Conservation (phyloP, 1,284 basidiomycete species). For the Trichosporon ovoides region DNA sequence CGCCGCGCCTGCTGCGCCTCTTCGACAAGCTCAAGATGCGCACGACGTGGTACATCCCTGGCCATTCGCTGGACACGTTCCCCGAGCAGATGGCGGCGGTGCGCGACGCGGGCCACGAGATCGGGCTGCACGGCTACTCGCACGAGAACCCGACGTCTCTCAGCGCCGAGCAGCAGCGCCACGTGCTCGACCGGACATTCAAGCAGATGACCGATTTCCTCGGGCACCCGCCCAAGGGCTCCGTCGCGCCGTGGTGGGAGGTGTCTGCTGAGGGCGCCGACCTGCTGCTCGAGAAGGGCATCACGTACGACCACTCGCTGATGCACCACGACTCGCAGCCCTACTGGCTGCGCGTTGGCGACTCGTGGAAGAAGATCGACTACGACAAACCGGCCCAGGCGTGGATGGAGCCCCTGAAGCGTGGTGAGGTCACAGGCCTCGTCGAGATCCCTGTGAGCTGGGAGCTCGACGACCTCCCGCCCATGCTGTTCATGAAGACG, state of each 20-base stretch:
- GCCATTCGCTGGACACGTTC: slow-evolving; percentile 50
- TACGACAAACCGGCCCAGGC: slow-evolving; percentile 58
- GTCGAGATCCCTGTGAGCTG: slow-evolving; percentile 71
- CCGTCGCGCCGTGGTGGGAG: slow-evolving; percentile 76
- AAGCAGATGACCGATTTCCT: slow-evolving; percentile 64
- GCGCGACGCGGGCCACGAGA: slow-evolving; percentile 50
- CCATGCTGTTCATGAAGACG: slow-evolving; percentile 69
- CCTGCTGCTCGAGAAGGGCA: slow-evolving; percentile 66
- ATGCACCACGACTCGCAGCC: slow-evolving; percentile 57
- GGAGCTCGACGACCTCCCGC: slow-evolving; percentile 60
- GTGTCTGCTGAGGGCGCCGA: slow-evolving; percentile 63
- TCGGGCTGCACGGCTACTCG: slow-evolving; percentile 67
- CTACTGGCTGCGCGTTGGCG: slow-evolving; percentile 65
- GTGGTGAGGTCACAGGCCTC: slow-evolving; percentile 62
- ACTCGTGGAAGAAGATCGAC: slow-evolving; percentile 70
- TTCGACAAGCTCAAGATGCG: slow-evolving; percentile 68
- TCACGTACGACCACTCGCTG: slow-evolving; percentile 64
- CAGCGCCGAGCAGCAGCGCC: slow-evolving; percentile 63
- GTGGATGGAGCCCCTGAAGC: slow-evolving; percentile 70
- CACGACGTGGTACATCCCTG: slow-evolving; percentile 65
- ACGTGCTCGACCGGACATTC: slow-evolving; percentile 65
- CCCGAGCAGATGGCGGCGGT: slow-evolving; percentile 48
- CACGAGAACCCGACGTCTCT: slow-evolving; percentile 67
- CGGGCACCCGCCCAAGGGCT: slow-evolving; percentile 60
- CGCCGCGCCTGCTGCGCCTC: slow-evolving; percentile 62